Evolutionary conservation across 1,284 basidiomycete species (phyloP).

Genomic region (Gomphus sp.): DNA sequence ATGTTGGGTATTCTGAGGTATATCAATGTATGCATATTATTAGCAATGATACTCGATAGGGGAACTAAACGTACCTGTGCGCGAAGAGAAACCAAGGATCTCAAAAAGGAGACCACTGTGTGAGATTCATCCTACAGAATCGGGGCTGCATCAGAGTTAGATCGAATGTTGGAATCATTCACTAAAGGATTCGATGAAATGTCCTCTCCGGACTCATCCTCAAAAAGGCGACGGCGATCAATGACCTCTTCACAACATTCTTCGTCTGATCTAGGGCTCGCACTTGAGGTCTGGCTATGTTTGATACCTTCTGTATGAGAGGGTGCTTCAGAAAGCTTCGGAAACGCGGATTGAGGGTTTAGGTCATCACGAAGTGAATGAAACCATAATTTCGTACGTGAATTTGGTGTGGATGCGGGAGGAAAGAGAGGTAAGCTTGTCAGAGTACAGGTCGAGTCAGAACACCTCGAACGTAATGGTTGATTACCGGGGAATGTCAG

Average conservation of each 20-base stretch:
- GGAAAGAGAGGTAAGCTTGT: constrained; percentile 21
- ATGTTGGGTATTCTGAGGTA: too few species aligned
- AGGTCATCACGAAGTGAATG: constrained; percentile 7
- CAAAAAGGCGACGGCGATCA: constrained; percentile 35
- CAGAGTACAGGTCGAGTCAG: constrained; percentile 25
- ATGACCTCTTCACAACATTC: constrained; percentile 42
- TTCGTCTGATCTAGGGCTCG: constrained; percentile 19
- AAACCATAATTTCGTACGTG: constrained; percentile 13
- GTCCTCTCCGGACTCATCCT: constrained; percentile 25
- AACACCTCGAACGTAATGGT: constrained; percentile 2
- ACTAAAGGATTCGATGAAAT: not conserved
- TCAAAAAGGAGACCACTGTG: too few species aligned
- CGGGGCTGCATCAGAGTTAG: not conserved
- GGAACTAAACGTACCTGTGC: too few species aligned
- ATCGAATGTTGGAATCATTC: not conserved
- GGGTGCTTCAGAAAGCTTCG: constrained; percentile 15
- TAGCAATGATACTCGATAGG: too few species aligned
- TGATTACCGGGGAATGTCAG: constrained; percentile 14
- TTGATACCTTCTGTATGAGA: not conserved
- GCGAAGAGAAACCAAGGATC: too few species aligned
- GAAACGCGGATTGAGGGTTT: constrained; percentile 10
- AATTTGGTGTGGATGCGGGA: constrained; percentile 20
- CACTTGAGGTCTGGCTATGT: too few species aligned
- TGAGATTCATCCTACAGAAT: not conserved
- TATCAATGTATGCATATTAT: too few species aligned